Percentiles rank a stretch among this genome's conserved stretches.
Conservation (phyloP, 108 stramenopile species). For the Discostella pseudostelligera region DNA sequence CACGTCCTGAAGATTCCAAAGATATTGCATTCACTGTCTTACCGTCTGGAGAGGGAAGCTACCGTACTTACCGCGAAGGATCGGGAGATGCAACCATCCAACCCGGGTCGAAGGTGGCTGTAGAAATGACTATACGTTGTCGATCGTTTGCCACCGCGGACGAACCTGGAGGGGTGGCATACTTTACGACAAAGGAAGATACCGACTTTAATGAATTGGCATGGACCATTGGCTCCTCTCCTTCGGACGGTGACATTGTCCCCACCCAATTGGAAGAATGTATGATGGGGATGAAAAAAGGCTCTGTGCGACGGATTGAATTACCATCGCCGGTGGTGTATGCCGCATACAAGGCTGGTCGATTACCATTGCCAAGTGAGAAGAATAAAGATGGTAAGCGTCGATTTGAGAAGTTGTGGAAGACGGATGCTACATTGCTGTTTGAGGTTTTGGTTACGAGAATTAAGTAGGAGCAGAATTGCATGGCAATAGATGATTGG, state of each 20-base stretch:
- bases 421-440: constrained; percentile 73
- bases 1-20: constrained; percentile 52
- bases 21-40: constrained; percentile 61
- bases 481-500: background rate
- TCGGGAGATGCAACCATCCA: constrained; percentile 54
- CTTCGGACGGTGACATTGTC: constrained; percentile 37
- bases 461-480: no score
- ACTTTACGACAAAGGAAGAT: constrained; percentile 65
- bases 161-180: constrained; percentile 76
- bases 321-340: constrained; percentile 66
- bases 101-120: constrained; percentile 65
- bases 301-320: constrained; percentile 59
- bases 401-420: constrained; percentile 62
- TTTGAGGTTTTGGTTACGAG: constrained; percentile 74
- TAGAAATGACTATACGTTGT: constrained; percentile 79
- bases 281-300: constrained; percentile 65
- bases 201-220: constrained; percentile 79
- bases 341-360: constrained; percentile 57
- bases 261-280: constrained; percentile 63
- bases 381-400: constrained; percentile 75
- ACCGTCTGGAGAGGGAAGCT: constrained; percentile 54
- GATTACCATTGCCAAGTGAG: constrained; percentile 53
- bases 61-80: constrained; percentile 70
- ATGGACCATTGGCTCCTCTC: constrained; percentile 53
- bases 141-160: constrained; percentile 65